A percentile compares a stretch with the other conserved stretches of the same genome.
These are phyloP conservation scores for Ampelomyces quisqualis DNA, from an alignment of 2,329 filamentous ascomycete species.

Conservation along the genomic window DNA sequence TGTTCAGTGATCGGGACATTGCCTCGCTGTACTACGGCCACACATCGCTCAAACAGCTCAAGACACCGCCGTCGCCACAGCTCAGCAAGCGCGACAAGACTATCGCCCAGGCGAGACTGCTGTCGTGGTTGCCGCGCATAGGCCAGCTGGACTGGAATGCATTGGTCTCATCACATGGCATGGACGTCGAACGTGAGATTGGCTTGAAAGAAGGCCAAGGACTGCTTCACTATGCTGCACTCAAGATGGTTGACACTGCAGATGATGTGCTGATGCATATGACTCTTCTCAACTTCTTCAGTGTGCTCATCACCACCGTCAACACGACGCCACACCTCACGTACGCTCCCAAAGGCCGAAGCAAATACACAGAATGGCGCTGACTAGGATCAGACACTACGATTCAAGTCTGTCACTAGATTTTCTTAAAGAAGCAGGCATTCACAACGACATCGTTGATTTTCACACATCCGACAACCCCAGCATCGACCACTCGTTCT, in stretches of 20 bases:
- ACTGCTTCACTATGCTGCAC: conserved; percentile 57
- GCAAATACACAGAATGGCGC: neutral
- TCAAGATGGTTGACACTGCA: conserved; percentile 57
- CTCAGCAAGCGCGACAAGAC: conserved; percentile 57
- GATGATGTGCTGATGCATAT: conserved; percentile 62
- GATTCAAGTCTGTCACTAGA: conserved; percentile 50
- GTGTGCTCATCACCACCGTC: conserved; percentile 53
- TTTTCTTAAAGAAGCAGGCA: conserved; percentile 53
- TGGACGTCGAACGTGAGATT: conserved; percentile 53
- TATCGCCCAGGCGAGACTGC: conserved; percentile 60
- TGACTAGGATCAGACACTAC: conserved; percentile 33
- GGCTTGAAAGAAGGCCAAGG: conserved; percentile 38
- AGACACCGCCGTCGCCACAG: conserved; percentile 33
- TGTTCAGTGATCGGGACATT: conserved; percentile 62
- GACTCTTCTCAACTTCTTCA: conserved; percentile 59
- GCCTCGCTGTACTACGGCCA: conserved; percentile 59
- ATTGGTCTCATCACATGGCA: conserved; percentile 53
- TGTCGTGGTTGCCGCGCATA: conserved; percentile 58
- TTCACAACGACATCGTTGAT: conserved; percentile 54
- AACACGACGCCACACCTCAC: conserved; percentile 33
- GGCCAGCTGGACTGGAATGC: conserved; percentile 57
- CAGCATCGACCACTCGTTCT: conserved; percentile 54
- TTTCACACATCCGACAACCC: conserved; percentile 54
- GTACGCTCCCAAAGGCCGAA: conserved; percentile 18
- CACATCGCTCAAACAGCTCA: conserved; percentile 50